phyloP scores from a whole-genome alignment of 805 yeast genomes.

The Candida pseudoglaebosa region DNA sequence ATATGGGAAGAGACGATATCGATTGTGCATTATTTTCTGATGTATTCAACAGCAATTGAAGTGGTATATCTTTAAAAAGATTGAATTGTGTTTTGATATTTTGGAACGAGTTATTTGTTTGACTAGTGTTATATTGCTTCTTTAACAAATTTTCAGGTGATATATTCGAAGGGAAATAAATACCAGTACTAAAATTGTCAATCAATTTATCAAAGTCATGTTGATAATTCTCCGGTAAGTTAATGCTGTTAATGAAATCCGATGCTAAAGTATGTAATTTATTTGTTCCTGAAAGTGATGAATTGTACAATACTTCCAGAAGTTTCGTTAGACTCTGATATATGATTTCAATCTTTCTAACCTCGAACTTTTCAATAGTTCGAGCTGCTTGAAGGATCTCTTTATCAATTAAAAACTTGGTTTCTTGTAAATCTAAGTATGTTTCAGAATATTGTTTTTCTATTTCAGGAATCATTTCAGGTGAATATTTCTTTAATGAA shows the following conservation, averaged over 20 bases:
- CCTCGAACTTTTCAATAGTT: slow-evolving; percentile 32
- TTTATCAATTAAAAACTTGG: slow-evolving; percentile 26
- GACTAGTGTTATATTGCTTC: slow-evolving; percentile 20
- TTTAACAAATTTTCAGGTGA: slow-evolving; percentile 24
- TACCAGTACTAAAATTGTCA: slow-evolving; percentile 30
- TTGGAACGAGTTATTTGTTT: slow-evolving; percentile 31
- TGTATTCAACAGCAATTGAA: slow-evolving; percentile 24
- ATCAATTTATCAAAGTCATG: slow-evolving; percentile 23
- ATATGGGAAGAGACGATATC: slow-evolving; percentile 29
- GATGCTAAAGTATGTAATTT: slow-evolving; percentile 21
- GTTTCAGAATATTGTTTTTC: slow-evolving; percentile 31
- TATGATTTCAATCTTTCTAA: slow-evolving; percentile 27
- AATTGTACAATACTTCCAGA: slow-evolving; percentile 29
- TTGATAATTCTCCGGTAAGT: slow-evolving; percentile 16
- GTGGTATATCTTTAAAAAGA: slow-evolving; percentile 36
- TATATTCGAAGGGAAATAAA: slow-evolving; percentile 34
- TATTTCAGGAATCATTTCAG: slow-evolving; percentile 22
- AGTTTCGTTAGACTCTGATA: slow-evolving; percentile 30
- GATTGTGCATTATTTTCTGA: slow-evolving; percentile 17
- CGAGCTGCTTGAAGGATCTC: slow-evolving; percentile 20
- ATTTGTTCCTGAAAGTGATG: slow-evolving; percentile 21
- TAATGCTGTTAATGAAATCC: slow-evolving; percentile 16
- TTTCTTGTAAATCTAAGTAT: slow-evolving; percentile 30
- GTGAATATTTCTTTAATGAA: slow-evolving; percentile 24
- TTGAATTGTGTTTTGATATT: slow-evolving; percentile 36